A percentile compares a stretch with the other conserved stretches of the same genome.
phyloP scores from a whole-genome alignment of 23 red algal species.

The Porphyridium purpureum region DNA sequence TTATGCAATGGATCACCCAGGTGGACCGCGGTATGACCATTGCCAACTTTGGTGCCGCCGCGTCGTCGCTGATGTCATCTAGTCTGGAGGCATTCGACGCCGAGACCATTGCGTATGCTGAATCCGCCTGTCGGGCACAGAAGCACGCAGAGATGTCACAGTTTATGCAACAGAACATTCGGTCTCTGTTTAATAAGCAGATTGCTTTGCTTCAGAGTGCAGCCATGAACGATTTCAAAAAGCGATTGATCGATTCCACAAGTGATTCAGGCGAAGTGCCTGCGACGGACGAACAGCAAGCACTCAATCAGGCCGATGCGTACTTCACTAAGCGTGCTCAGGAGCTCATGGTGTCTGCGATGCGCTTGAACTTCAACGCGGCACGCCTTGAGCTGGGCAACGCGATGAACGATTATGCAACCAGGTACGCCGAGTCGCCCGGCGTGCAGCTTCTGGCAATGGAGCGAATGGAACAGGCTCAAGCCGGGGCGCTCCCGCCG shows the following conservation, averaged over 20 bases:
- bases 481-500: conserved; percentile 36
- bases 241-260: neutral
- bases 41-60: conserved; percentile 46
- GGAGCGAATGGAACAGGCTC: conserved; percentile 76
- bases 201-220: conserved; percentile 66
- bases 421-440: conserved; percentile 67
- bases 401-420: conserved; percentile 41
- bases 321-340: conserved; percentile 76
- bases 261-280: conserved; percentile 8
- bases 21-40: conserved; percentile 54
- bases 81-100: conserved; percentile 62
- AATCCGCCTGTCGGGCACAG: conserved; percentile 37
- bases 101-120: conserved; percentile 51
- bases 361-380: conserved; percentile 65
- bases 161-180: conserved; percentile 43
- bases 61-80: conserved; percentile 23
- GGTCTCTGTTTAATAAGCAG: conserved; percentile 84
- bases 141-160: conserved; percentile 52
- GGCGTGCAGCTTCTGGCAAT: conserved; percentile 87
- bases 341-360: conserved; percentile 49
- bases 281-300: conserved; percentile 37
- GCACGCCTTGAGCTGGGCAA: conserved; percentile 58
- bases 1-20: conserved; percentile 5
- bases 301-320: conserved; percentile 46
- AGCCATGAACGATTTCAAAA: conserved; percentile 56